Evolutionary conservation across 306 rosid genomes (phyloP).

Genomic region (Aeschynomene evenia): DNA sequence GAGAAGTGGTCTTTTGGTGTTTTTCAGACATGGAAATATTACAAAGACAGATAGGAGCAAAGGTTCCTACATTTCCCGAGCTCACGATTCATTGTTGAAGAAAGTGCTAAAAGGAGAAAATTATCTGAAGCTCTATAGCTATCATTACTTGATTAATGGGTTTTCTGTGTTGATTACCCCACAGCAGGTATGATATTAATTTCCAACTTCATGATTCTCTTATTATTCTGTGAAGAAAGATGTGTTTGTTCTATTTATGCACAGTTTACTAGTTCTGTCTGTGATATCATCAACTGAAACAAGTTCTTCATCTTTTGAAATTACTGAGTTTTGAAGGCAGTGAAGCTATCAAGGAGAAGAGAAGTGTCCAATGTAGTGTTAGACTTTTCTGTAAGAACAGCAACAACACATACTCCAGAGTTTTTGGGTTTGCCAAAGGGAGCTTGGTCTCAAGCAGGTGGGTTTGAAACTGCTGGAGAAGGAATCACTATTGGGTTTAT

Average conservation of each 20-base stretch:
- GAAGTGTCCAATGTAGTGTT: constrained; percentile 84
- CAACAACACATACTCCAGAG: constrained; percentile 89
- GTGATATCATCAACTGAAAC: constrained; percentile 9
- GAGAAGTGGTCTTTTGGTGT: not conserved
- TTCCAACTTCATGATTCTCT: constrained; percentile 8
- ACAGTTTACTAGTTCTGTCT: not conserved
- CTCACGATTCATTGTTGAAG: constrained; percentile 80
- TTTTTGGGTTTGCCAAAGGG: constrained; percentile 91
- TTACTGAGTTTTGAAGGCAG: constrained; percentile 56
- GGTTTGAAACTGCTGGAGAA: constrained; percentile 85
- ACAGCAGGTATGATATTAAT: constrained; percentile 59
- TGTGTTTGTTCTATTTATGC: not conserved
- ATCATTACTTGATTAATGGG: constrained; percentile 93
- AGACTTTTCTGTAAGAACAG: constrained; percentile 92
- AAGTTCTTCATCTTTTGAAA: constrained; percentile 12
- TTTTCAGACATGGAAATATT: constrained; percentile 46
- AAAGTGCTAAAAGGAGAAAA: constrained; percentile 74
- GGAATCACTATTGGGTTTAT: constrained; percentile 84
- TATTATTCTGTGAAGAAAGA: not conserved
- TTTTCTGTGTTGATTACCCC: constrained; percentile 82
- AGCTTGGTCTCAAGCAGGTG: constrained; percentile 87
- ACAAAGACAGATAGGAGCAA: constrained; percentile 44
- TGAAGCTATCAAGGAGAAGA: constrained; percentile 72
- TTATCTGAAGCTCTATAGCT: constrained; percentile 92
- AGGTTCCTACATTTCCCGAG: constrained; percentile 53